A percentile compares a stretch with the other conserved stretches of the same genome.
phyloP scores from a whole-genome alignment of 345 rosid genomes.

The Carallia brachiata region DNA sequence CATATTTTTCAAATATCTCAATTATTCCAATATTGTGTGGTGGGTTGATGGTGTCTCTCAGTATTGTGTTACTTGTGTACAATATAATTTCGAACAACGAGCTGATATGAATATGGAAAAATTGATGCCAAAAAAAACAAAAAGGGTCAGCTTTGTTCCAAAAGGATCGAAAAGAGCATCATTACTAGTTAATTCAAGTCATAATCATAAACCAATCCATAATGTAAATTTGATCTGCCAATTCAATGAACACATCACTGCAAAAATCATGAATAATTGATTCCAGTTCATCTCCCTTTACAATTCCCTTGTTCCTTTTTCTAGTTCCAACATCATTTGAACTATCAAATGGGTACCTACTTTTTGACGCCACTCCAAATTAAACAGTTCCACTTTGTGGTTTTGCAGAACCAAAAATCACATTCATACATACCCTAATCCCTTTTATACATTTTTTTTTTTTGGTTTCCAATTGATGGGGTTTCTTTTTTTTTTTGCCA shows the following conservation, averaged over 20 bases:
- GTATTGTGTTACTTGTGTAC: no score
- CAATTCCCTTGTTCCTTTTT: neutral
- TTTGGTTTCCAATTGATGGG: neutral
- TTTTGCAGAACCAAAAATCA: slow-evolving; percentile 5
- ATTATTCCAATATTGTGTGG: no score
- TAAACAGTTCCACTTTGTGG: slow-evolving; percentile 5
- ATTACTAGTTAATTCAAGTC: neutral
- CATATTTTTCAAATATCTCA: no score
- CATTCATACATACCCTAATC: neutral
- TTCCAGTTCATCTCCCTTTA: neutral
- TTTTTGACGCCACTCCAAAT: slow-evolving; percentile 2
- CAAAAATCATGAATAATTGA: slow-evolving; percentile 13
- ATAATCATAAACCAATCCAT: neutral
- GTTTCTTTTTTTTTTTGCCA: neutral
- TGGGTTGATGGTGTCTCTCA: no score
- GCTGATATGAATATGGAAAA: no score
- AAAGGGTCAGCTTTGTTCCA: neutral
- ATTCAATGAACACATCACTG: slow-evolving; percentile 12
- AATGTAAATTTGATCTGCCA: slow-evolving; percentile 4
- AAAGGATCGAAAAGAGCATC: neutral
- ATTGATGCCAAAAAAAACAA: no score
- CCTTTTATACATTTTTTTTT: neutral
- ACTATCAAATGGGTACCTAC: slow-evolving; percentile 9
- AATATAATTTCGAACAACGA: no score
- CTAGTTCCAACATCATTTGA: neutral